A percentile compares a stretch with the other conserved stretches of the same genome.
These are phyloP conservation scores for Pythium dissimile DNA, from an alignment of 352 stramenopile species.

Conservation along the genomic window DNA sequence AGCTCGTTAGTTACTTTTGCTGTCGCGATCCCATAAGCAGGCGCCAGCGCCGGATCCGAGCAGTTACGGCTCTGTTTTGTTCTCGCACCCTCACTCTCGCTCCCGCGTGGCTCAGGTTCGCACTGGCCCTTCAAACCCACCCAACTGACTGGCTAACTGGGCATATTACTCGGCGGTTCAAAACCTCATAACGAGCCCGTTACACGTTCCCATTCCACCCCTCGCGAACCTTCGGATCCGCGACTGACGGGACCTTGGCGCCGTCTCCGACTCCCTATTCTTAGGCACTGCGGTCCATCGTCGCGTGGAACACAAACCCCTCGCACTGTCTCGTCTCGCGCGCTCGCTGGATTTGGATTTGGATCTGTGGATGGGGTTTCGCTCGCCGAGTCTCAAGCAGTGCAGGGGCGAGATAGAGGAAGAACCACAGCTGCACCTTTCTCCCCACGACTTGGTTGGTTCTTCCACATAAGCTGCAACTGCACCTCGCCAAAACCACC, in stretches of 20 bases:
- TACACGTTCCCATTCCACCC: conserved; percentile 4
- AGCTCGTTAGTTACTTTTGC: conserved; percentile 17
- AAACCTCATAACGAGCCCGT: conserved; percentile 12
- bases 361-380: conserved; percentile 2
- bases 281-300: not conserved
- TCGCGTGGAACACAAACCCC: conserved; percentile 13
- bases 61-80: conserved; percentile 13
- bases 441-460: too few relatives aligned
- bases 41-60: not conserved
- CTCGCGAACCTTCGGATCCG: conserved; percentile 7
- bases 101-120: not conserved
- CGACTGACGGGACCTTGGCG: conserved; percentile 16
- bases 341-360: not conserved
- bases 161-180: too few relatives aligned
- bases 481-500: too few relatives aligned
- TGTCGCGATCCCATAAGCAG: conserved; percentile 14
- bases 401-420: not conserved
- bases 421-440: too few relatives aligned
- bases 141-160: not conserved
- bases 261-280: not conserved
- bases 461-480: too few relatives aligned
- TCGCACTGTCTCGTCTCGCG: conserved; percentile 4
- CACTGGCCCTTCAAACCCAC: not conserved
- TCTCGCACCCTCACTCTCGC: conserved; percentile 1
- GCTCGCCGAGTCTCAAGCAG: too few relatives aligned